Conservation (phyloP, 208 protist species). For the Naegleria fowleri region DNA sequence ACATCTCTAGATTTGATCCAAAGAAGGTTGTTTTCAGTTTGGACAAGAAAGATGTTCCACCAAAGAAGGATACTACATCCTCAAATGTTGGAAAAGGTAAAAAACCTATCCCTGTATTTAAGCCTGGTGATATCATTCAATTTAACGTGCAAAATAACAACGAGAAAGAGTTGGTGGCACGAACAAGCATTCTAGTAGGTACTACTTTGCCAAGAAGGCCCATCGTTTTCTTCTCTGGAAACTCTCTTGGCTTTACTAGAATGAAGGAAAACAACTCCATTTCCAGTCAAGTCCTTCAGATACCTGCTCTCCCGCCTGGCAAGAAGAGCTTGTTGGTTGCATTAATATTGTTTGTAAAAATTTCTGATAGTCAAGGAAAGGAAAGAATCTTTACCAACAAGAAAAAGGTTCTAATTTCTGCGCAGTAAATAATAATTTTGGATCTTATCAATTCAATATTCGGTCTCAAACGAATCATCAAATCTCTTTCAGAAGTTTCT, state of each 20-base stretch:
- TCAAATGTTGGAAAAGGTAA: background rate
- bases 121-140: background rate
- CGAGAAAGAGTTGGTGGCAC: background rate
- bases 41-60: background rate
- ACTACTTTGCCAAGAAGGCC: background rate
- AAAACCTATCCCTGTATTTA: background rate
- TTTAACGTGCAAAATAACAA: background rate
- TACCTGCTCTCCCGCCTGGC: background rate
- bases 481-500: no score
- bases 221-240: background rate
- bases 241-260: background rate
- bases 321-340: background rate
- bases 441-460: no score
- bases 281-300: background rate
- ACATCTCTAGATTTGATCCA: background rate
- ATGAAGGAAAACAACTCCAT: background rate
- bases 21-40: background rate
- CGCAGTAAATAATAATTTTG: no score
- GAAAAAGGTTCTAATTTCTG: background rate
- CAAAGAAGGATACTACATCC: background rate
- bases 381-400: background rate
- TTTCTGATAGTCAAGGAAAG: background rate
- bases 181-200: background rate
- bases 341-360: background rate
- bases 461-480: no score